Evolutionary conservation across 176 grass and related monocot species (phyloP).

Genomic region (Pharus latifolius): DNA sequence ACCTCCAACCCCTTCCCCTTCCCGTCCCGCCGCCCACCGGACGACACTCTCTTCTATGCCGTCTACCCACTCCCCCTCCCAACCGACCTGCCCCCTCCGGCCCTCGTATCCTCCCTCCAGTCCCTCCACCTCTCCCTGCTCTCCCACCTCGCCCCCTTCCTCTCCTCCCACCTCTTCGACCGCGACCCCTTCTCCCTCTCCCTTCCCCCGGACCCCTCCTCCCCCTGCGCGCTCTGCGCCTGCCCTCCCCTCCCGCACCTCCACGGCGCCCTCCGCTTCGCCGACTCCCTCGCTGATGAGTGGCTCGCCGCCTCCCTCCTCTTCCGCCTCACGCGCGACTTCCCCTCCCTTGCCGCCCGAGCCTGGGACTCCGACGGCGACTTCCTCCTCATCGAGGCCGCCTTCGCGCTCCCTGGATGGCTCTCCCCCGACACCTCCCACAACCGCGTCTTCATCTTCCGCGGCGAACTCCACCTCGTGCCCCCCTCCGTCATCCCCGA

Average conservation of each 20-base stretch:
- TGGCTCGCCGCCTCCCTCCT: constrained; percentile 79
- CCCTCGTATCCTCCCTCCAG: constrained; percentile 37
- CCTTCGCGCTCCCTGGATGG: constrained; percentile 79
- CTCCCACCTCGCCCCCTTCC: constrained; percentile 41
- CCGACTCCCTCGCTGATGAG: constrained; percentile 73
- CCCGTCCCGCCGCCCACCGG: constrained; percentile 35
- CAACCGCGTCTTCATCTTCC: constrained; percentile 80
- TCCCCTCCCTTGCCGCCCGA: constrained; percentile 31
- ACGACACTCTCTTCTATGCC: constrained; percentile 88
- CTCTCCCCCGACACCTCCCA: constrained; percentile 55
- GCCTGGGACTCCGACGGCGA: constrained; percentile 91
- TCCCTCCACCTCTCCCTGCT: constrained; percentile 61
- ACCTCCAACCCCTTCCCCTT: constrained; percentile 37
- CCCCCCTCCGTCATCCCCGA: constrained; percentile 40
- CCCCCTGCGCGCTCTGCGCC: constrained; percentile 49
- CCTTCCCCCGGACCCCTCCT: constrained; percentile 28
- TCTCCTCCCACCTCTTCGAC: constrained; percentile 55
- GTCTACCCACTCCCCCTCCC: constrained; percentile 53
- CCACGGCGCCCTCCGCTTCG: constrained; percentile 68
- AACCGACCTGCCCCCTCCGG: neutral
- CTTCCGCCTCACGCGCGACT: constrained; percentile 42
- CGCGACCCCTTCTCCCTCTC: constrained; percentile 68
- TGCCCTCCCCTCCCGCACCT: constrained; percentile 57
- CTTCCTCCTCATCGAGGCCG: constrained; percentile 94
- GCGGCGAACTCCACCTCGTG: constrained; percentile 74